Base-by-base conservation (phyloP, 805 yeast species). In the Myxozyma melibiosi region DNA sequence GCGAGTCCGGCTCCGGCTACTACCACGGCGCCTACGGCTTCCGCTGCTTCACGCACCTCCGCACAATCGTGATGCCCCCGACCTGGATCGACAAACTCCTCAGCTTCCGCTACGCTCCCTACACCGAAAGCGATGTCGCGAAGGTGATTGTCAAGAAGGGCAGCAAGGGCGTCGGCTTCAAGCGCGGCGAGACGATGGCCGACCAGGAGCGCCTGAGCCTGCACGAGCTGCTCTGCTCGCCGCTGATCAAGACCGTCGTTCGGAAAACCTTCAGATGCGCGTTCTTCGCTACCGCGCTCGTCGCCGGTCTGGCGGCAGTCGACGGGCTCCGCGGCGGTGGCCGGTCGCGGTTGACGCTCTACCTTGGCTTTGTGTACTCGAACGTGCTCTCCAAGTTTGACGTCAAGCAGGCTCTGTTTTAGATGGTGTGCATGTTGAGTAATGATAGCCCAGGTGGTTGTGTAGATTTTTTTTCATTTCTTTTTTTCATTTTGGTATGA, bases 1-100 rank as follows among this genome's bases (percentile, higher is more conserved):
- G 97, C 13, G 70, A 69, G 9, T 87, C 96, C 0, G 97, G 97
- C 1, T 74, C 75, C 57, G 94, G 94, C 4, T 72, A 76, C 35
- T 86, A 86, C 68, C 92, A 86, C 67, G 90, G 92, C 9, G 31
- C n/a, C 3, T 33, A 45, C 31, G 40, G 40, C 4, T 45, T 45
- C 24, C 13, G 34, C 22, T 30, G 39, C 6, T 45, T 45, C 8
- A 45, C 40, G 4, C 40, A 45, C 14, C 40, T 31, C 5, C 49
- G 39, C 16, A 44, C 39, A n/a, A 34, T 45, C 40, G 39, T 45
- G 18, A 24, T 28, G 18, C 22, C 49, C 6, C 49, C 49, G 20
- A 34, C 49, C 9, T 45, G 49, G 39, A 30, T 45, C 18, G 49
- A 45, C 22, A 45, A 45, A 14, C 7, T 45, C 13, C 18, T 45